Percentiles rank a stretch among this genome's conserved stretches.
Evolutionary conservation across 345 rosid genomes (phyloP).

Genomic region (Litchi chinensis): DNA sequence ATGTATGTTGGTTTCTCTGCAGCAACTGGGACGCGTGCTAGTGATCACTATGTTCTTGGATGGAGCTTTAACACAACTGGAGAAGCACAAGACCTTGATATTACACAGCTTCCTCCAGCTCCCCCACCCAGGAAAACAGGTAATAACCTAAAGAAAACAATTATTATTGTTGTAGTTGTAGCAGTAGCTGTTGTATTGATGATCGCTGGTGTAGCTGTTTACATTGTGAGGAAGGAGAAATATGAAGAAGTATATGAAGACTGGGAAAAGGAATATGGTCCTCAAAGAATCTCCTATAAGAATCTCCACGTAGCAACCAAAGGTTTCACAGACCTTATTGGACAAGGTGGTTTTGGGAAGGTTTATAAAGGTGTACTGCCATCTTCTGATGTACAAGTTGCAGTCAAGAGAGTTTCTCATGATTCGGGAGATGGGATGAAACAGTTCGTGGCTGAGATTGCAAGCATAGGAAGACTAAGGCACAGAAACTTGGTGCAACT

Average conservation of each 20-base stretch:
- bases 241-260: constrained; percentile 64
- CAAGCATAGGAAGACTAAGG: constrained; percentile 33
- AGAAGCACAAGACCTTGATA: constrained; percentile 41
- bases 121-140: constrained; percentile 27
- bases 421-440: constrained; percentile 54
- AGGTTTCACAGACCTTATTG: constrained; percentile 63
- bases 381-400: constrained; percentile 43
- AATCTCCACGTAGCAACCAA: constrained; percentile 59
- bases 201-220: constrained; percentile 24
- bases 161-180: constrained; percentile 26
- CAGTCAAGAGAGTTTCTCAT: constrained; percentile 59
- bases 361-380: constrained; percentile 60
- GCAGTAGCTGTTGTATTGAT: constrained; percentile 24
- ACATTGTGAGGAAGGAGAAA: constrained; percentile 39
- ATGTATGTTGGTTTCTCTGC: constrained; percentile 58
- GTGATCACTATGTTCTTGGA: constrained; percentile 50
- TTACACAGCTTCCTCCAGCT: constrained; percentile 54
- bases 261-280: constrained; percentile 62
- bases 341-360: constrained; percentile 57
- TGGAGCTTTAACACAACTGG: constrained; percentile 65
- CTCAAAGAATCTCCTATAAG: constrained; percentile 62
- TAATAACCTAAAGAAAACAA: neutral
- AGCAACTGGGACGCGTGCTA: constrained; percentile 39
- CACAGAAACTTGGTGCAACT: constrained; percentile 49
- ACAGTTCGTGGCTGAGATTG: constrained; percentile 33